phyloP scores from a whole-genome alignment of 164 flowering plant genomes.

The Hamamelis virginiana region DNA sequence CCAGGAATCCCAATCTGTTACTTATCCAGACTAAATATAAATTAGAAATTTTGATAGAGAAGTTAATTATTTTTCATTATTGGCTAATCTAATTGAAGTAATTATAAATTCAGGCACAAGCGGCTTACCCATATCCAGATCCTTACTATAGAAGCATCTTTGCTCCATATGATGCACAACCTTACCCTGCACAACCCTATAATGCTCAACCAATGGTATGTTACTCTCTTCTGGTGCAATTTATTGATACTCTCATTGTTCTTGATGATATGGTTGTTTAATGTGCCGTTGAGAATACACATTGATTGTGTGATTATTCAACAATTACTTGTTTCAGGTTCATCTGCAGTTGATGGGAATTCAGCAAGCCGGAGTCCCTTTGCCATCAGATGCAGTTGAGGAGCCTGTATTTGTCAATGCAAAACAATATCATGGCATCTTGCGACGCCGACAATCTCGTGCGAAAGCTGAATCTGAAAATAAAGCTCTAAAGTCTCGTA shows the following conservation, averaged over 20 bases:
- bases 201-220: conserved; percentile 71
- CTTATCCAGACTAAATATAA: neutral
- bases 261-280: neutral
- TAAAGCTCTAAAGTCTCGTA: conserved; percentile 55
- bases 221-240: neutral
- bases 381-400: conserved; percentile 76
- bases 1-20: neutral
- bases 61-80: neutral
- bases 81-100: conserved; percentile 15
- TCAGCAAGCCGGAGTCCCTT: conserved; percentile 70
- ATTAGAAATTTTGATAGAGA: too few species aligned
- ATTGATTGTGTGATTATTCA: neutral
- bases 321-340: conserved; percentile 40
- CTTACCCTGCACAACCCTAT: conserved; percentile 54
- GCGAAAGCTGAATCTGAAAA: conserved; percentile 81
- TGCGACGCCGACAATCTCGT: conserved; percentile 79
- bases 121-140: conserved; percentile 82
- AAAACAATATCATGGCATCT: conserved; percentile 80
- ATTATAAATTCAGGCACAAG: conserved; percentile 52
- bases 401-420: conserved; percentile 88
- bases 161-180: conserved; percentile 81
- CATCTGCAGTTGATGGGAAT: conserved; percentile 75
- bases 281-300: neutral
- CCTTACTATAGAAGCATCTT: conserved; percentile 87
- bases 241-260: neutral